phyloP scores from a whole-genome alignment of 2,329 filamentous ascomycete species.

The Penicillium concentricum region DNA sequence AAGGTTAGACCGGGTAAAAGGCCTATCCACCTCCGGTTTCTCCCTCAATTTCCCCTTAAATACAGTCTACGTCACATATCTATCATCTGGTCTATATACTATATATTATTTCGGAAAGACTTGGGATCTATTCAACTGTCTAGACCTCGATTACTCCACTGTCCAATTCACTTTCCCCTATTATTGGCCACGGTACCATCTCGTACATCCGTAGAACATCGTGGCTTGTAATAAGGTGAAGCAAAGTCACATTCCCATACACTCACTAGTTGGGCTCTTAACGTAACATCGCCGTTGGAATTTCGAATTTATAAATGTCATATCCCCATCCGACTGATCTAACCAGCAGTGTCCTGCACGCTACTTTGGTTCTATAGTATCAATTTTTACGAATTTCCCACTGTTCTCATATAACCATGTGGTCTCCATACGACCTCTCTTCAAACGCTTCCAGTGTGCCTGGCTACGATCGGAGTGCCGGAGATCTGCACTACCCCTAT shows the following conservation, averaged over 20 bases:
- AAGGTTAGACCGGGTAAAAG: too few species aligned
- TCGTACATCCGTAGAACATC: background rate
- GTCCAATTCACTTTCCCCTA: background rate
- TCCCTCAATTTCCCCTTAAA: too few species aligned
- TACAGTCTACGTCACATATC: too few species aligned
- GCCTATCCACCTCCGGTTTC: too few species aligned
- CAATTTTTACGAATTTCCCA: background rate
- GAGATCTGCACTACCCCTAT: background rate
- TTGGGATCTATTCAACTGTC: too few species aligned
- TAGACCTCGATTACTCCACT: background rate
- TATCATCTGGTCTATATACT: too few species aligned
- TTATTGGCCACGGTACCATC: background rate
- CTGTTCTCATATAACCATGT: background rate
- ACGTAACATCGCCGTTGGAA: background rate
- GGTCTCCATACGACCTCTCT: background rate
- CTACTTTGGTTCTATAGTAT: background rate
- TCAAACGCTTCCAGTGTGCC: background rate
- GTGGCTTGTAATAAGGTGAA: background rate
- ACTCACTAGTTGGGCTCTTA: background rate
- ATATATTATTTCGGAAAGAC: background rate
- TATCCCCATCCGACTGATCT: background rate
- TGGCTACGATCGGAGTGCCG: background rate
- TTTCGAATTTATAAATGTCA: background rate
- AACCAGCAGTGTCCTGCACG: too few species aligned
- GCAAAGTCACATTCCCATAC: background rate